Evolutionary conservation across 108 stramenopile genomes (phyloP), one percentile per base, ranked within the genome.

Genomic region (Fragilaria crotonensis): DNA sequence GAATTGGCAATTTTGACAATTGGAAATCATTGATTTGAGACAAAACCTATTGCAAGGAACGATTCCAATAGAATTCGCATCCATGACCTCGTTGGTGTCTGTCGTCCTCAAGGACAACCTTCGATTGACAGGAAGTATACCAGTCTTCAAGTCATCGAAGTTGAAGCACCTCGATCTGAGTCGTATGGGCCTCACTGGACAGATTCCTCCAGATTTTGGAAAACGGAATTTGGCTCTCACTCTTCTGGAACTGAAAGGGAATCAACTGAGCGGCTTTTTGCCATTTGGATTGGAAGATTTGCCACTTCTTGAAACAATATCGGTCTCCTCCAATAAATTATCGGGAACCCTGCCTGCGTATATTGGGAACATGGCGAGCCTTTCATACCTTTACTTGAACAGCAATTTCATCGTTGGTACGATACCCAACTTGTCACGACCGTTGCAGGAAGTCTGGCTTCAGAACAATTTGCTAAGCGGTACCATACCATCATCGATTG

Each of bases 381-480:
- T 41, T 28, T 65, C 7, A 41, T 41, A 58, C 33, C 31, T 78
- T 0, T 68, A 78, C 30, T 65, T 78, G 5, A 69, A 74, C 46
- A 20, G 33, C 19, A 78, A 78, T 56, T 29, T 67, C 25, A 52
- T 78, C 5, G 72, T 78, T 2, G 77, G 77, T 2, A 54, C 77
- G 1, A 52, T 78, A 0, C 69, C 77, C 4, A 49, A 48, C 18
- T 45, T 33, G 14, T 45, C 73, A 7, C 68, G 67, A 56, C 67
- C 73, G 54, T 26, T 19, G 14, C 36, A 41, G 14, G 66, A 80
- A 44, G 20, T 79, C 5, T 68, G 76, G 73, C 44, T 83, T 2
- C 78, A 83, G 52, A 52, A 64, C 60, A 83, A 83, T 54, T 60
- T 58, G 22, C 62, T 83, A 1, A 75, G 64, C 18, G 82, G 82